Base-by-base conservation (phyloP, 129 eudicot genomes). In the Flaveria robusta region DNA sequence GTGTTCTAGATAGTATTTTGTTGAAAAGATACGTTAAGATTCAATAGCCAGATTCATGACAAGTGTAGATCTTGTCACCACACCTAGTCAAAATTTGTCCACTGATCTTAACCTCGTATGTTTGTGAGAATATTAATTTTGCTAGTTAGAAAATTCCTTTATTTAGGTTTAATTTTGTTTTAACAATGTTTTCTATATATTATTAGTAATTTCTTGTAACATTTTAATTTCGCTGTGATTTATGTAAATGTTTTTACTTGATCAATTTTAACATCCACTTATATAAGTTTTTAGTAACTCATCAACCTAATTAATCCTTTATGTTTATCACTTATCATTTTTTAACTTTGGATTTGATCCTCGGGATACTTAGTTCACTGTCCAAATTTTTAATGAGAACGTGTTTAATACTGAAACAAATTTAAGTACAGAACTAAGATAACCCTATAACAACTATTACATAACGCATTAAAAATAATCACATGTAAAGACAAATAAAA, bases 1-100 rank as follows among this genome's bases (percentile, higher is more conserved):
- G 70, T 78, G 66, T 71, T 64, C 37, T 49, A 20, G 76, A 78
- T 60, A 22, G 23, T 62, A 70, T 46, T 71, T 47, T 49, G 64
- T 34, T 49, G 51, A 60, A 72, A 69, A 20, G 66, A 59, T 70
- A 71, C 62, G 76, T 18, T 60, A 43, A 39, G 63, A 52, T 68
- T 76, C 13, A 37, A 56, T 77, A 42, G 60, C 14, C 4, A 23
- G 59, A 70, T 18, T 29, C 27, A 7, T 70, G 55, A 77, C 59
- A 43, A 58, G 68, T 47, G 45, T 7, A 19, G 18, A 8, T 26
- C n/a, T 9, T 74, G 78, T 23, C 22, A 26, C 16, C 34, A 52
- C 62, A 26, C n/a, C 31, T 51, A 70, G 50, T 41, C 50, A 37
- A 34, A 70, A 63, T 15, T 29, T 63, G 68, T 15, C 68, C 43